Evolutionary conservation across 495 filamentous ascomycete genomes (phyloP), one percentile per base, ranked within the genome.

Genomic region (Melanomma pulvis-pyrius): DNA sequence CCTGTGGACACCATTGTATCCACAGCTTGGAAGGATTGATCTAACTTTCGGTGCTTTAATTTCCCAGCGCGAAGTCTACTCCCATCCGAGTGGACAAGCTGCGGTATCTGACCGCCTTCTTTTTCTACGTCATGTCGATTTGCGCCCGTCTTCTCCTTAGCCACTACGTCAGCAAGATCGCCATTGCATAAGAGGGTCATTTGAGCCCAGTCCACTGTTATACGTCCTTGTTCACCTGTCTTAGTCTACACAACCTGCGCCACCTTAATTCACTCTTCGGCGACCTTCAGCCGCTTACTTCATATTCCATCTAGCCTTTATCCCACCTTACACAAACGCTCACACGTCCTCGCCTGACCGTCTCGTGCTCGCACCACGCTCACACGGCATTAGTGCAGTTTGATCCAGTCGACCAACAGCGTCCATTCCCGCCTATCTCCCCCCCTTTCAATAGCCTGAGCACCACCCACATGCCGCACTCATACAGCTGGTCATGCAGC

Each of bases 121-220:
- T 44, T 44, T 44, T 44, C 5, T 6, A n/a, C n/a, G 2, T 44
- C 17, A 11, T 44, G 4, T 19, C 22, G 22, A n/a, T 19, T 6
- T 3, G 9, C 25, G 8, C n/a, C 26, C 47, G 11, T 11, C 13
- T 44, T 5, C 21, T 30, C 28, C 26, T 51, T 22, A 22, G 44
- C 11, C 30, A 22, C 1, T 51, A 29, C 51, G 61, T 56, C 61
- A 64, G 61, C 61, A 63, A 52, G 60, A 63, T 55, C 49, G 48
- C 3, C 60, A 25, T 55, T 55, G 49, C 47, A n/a, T 21, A 25
- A 21, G 39, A 26, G n/a, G 36, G 34, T 3, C 17, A 22, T 2
- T n/a, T 12, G 24, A 19, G 19, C 44, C 11, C 24, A 39, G 51
- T 34, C 36, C 12, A 32, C 57, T 17, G 2, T 54, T 29, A 26